Percentiles rank a stretch among this genome's conserved stretches.
Evolutionary conservation across 176 grass and related monocot species (phyloP).

Genomic region (Carex kokanica): DNA sequence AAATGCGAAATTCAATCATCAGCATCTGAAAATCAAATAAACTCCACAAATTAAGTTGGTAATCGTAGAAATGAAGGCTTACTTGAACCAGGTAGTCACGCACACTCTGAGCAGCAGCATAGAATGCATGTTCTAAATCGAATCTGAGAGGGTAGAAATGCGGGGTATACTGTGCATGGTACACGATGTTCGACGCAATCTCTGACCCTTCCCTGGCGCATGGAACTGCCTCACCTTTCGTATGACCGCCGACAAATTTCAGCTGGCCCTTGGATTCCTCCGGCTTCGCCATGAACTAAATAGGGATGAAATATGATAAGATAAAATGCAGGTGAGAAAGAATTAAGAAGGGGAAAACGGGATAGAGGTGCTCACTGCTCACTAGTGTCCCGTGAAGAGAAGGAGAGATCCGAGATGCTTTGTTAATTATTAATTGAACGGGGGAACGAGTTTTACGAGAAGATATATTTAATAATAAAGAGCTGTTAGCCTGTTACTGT

Average conservation of each 20-base stretch:
- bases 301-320: background rate
- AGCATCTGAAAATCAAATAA: background rate
- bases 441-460: background rate
- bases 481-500: background rate
- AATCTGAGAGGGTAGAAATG: constrained; percentile 80
- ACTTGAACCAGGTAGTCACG: constrained; percentile 82
- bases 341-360: background rate
- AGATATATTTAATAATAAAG: constrained; percentile 8
- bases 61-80: constrained; percentile 5
- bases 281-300: constrained; percentile 23
- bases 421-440: background rate
- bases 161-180: constrained; percentile 65
- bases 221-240: constrained; percentile 59
- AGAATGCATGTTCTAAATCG: constrained; percentile 82
- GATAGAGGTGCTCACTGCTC: constrained; percentile 7
- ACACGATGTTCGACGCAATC: constrained; percentile 84
- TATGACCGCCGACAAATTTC: constrained; percentile 39
- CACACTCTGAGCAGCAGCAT: constrained; percentile 84
- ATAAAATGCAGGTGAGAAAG: background rate
- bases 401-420: constrained; percentile 24
- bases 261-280: constrained; percentile 23
- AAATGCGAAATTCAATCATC: constrained; percentile 20
- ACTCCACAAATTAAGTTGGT: background rate
- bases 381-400: constrained; percentile 20
- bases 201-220: constrained; percentile 44